A percentile compares a stretch with the other conserved stretches of the same genome.
These are phyloP conservation scores for Dictyostelium discoideum DNA, from an alignment of 78 protist genomes.

Conservation along the genomic window DNA sequence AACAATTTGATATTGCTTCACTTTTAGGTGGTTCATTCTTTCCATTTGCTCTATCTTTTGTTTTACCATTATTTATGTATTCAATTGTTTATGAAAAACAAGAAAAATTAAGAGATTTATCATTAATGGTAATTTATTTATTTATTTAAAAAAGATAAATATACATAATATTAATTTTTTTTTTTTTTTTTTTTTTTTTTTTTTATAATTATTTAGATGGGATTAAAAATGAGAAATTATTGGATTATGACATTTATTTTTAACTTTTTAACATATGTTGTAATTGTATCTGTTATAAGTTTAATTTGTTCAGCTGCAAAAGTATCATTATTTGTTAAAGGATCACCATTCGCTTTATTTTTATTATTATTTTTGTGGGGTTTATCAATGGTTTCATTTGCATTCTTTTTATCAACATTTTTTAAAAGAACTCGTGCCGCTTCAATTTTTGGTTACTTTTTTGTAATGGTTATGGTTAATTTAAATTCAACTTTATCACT, in stretches of 20 bases:
- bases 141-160: background rate
- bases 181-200: background rate
- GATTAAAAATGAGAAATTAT: slow-evolving; percentile 71
- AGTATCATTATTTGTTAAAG: slow-evolving; percentile 26
- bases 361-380: slow-evolving; percentile 83
- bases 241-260: slow-evolving; percentile 84
- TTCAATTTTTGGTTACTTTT: slow-evolving; percentile 70
- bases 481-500: slow-evolving; percentile 20
- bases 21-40: slow-evolving; percentile 68
- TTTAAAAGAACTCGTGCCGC: slow-evolving; percentile 60
- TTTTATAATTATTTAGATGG: slow-evolving; percentile 62
- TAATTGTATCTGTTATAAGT: slow-evolving; percentile 13
- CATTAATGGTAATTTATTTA: slow-evolving; percentile 30
- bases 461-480: slow-evolving; percentile 75
- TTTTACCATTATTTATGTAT: slow-evolving; percentile 58
- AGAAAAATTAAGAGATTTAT: slow-evolving; percentile 55
- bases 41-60: slow-evolving; percentile 57
- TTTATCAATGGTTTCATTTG: slow-evolving; percentile 33
- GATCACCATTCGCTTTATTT: slow-evolving; percentile 36
- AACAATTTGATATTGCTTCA: slow-evolving; percentile 49
- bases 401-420: slow-evolving; percentile 72
- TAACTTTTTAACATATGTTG: slow-evolving; percentile 38
- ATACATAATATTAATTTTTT: background rate
- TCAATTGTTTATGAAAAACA: slow-evolving; percentile 76
- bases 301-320: slow-evolving; percentile 11